Evolutionary conservation across 2,329 filamentous ascomycete genomes (phyloP).

Genomic region (Aspergillus sp.): DNA sequence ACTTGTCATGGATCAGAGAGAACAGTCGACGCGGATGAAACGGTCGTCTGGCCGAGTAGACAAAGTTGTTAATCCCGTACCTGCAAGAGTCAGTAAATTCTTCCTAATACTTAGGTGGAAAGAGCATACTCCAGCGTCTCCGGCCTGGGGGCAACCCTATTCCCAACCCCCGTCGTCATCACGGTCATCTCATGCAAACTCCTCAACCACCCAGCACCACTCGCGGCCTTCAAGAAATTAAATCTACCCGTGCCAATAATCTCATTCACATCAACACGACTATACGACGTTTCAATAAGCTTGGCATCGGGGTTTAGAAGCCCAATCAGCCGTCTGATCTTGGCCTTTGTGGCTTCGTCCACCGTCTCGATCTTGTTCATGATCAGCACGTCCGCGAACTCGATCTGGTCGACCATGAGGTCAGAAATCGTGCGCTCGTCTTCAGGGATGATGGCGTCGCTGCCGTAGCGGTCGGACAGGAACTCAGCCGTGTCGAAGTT

Average conservation of each 20-base stretch:
- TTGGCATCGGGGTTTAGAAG: constrained; percentile 68
- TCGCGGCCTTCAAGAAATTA: constrained; percentile 62
- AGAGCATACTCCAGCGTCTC: constrained; percentile 63
- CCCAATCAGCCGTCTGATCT: constrained; percentile 56
- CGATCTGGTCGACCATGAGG: constrained; percentile 74
- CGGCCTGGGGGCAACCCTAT: constrained; percentile 63
- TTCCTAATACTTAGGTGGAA: too few species aligned
- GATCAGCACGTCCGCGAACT: constrained; percentile 72
- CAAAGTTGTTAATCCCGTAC: constrained; percentile 70
- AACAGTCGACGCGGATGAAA: constrained; percentile 45
- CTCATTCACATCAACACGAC: constrained; percentile 60
- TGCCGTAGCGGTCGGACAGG: constrained; percentile 60
- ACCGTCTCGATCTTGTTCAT: constrained; percentile 71
- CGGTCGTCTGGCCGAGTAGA: constrained; percentile 62
- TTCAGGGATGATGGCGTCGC: constrained; percentile 62
- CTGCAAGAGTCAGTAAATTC: constrained; percentile 21
- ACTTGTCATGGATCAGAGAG: constrained; percentile 45
- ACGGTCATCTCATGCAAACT: constrained; percentile 68
- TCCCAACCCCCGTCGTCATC: constrained; percentile 55
- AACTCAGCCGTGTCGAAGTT: constrained; percentile 72
- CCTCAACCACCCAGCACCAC: constrained; percentile 68
- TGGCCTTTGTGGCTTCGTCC: constrained; percentile 46
- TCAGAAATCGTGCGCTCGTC: constrained; percentile 74
- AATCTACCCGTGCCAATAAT: constrained; percentile 68
- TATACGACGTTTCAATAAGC: constrained; percentile 60